Conservation (phyloP, 2,329 filamentous ascomycete species). For the Neurospora crassa region DNA sequence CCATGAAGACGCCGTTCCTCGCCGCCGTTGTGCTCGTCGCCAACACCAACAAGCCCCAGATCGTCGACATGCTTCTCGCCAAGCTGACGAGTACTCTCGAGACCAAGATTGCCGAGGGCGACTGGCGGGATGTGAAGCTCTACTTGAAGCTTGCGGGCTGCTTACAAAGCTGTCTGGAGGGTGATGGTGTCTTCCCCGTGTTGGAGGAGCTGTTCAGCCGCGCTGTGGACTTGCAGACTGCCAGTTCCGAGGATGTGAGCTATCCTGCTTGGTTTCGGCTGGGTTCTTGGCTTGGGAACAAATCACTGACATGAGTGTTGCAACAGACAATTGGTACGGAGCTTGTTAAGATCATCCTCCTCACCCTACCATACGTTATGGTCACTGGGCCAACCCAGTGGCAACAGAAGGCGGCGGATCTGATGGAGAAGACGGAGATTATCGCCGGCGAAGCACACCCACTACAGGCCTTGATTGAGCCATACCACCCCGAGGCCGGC, state of each 20-base stretch:
- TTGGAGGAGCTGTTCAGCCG: slow-evolving; percentile 84
- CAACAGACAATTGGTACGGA: slow-evolving; percentile 62
- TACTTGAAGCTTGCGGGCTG: slow-evolving; percentile 83
- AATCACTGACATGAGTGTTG: slow-evolving; percentile 3
- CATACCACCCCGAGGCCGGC: slow-evolving; percentile 59
- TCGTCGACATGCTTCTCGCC: slow-evolving; percentile 61
- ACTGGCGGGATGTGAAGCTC: slow-evolving; percentile 89
- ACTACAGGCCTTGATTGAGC: slow-evolving; percentile 77
- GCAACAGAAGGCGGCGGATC: slow-evolving; percentile 61
- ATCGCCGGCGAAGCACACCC: slow-evolving; percentile 83
- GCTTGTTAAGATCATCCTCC: slow-evolving; percentile 90
- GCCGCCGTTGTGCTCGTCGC: slow-evolving; percentile 72
- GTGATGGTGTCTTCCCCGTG: slow-evolving; percentile 75
- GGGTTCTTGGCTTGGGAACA: neutral
- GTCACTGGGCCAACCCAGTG: slow-evolving; percentile 60
- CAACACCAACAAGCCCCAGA: slow-evolving; percentile 68
- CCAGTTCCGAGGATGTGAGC: slow-evolving; percentile 83
- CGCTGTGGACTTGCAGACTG: slow-evolving; percentile 87
- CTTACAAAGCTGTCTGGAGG: slow-evolving; percentile 69
- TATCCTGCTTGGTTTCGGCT: neutral
- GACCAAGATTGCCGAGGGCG: slow-evolving; percentile 57
- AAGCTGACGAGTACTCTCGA: slow-evolving; percentile 54
- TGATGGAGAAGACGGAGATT: slow-evolving; percentile 91
- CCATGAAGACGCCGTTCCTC: slow-evolving; percentile 93
- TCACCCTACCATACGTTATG: slow-evolving; percentile 88